A percentile compares a stretch with the other conserved stretches of the same genome.
Evolutionary conservation across 495 filamentous ascomycete genomes (phyloP).

Genomic region (Pseudoneurospora amorphoporcata): DNA sequence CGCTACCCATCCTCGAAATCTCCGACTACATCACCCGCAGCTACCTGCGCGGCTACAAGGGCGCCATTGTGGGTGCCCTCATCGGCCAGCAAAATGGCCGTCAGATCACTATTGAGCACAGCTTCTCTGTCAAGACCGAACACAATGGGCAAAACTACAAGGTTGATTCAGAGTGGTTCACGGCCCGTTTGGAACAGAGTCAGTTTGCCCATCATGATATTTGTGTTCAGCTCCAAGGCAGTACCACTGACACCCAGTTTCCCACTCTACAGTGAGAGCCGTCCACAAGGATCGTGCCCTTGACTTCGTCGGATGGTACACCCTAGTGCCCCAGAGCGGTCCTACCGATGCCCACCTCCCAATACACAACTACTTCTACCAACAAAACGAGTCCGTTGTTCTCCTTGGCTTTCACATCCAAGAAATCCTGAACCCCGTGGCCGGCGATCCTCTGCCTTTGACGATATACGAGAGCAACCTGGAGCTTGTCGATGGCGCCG

Average conservation of each 20-base stretch:
- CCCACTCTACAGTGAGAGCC: slow-evolving; percentile 57
- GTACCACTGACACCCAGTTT: background rate
- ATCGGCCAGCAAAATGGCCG: slow-evolving; percentile 85
- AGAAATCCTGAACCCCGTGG: slow-evolving; percentile 39
- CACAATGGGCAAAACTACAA: slow-evolving; percentile 41
- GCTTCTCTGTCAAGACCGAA: slow-evolving; percentile 65
- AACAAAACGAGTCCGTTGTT: slow-evolving; percentile 77
- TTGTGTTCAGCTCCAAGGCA: background rate
- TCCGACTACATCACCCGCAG: slow-evolving; percentile 94
- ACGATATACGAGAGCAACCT: slow-evolving; percentile 82
- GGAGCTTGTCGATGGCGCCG: slow-evolving; percentile 46
- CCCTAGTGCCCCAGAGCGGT: slow-evolving; percentile 62
- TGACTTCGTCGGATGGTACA: slow-evolving; percentile 93
- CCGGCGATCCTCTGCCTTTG: slow-evolving; percentile 73
- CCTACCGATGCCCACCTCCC: slow-evolving; percentile 57
- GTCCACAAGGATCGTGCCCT: slow-evolving; percentile 76
- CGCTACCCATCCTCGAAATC: slow-evolving; percentile 88
- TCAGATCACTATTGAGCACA: slow-evolving; percentile 83
- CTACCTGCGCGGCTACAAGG: slow-evolving; percentile 59
- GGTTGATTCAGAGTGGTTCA: slow-evolving; percentile 65
- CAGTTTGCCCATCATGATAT: slow-evolving; percentile 18
- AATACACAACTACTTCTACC: slow-evolving; percentile 65
- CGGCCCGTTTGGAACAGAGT: slow-evolving; percentile 75
- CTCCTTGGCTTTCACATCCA: slow-evolving; percentile 75
- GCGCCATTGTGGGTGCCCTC: slow-evolving; percentile 76